Percentiles rank a stretch among this genome's conserved stretches.
These are phyloP conservation scores for Poterioochromonas sp. DNA, from an alignment of 352 stramenopile genomes.

Conservation along the genomic window DNA sequence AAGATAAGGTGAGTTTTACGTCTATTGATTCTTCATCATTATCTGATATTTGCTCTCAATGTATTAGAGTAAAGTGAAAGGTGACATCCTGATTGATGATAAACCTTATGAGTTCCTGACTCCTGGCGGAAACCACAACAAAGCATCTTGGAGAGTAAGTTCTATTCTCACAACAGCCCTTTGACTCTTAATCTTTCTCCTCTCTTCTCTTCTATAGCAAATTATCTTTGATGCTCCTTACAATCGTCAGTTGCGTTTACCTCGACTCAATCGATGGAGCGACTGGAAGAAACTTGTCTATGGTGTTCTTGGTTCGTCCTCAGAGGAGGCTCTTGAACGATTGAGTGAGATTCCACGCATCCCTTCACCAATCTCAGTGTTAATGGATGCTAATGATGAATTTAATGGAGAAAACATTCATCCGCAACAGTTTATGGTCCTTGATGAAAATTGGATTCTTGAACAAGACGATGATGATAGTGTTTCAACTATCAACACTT, in stretches of 20 bases:
- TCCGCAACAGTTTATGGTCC: no score
- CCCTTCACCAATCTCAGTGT: no score
- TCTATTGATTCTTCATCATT: not conserved
- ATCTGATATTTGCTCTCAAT: not conserved
- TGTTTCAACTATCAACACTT: no score
- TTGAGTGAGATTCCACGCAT: no score
- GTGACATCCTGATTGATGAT: slow-evolving; percentile 29
- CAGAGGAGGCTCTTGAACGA: no score
- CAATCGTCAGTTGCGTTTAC: not conserved
- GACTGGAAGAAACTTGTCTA: not conserved
- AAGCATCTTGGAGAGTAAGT: slow-evolving; percentile 1
- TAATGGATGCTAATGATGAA: no score
- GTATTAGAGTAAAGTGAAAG: not conserved
- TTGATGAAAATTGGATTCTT: no score
- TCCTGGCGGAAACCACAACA: slow-evolving; percentile 11
- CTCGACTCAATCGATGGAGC: not conserved
- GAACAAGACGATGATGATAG: no score
- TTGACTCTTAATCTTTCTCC: no score
- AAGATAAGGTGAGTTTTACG: not conserved
- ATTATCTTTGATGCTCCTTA: slow-evolving; percentile 26
- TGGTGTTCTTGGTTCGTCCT: not conserved
- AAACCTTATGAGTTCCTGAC: not conserved
- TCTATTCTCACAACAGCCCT: no score
- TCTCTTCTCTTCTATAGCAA: slow-evolving; percentile 2
- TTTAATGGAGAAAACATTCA: no score